phyloP scores from a whole-genome alignment of 306 rosid genomes.

The Canavalia ensiformis region DNA sequence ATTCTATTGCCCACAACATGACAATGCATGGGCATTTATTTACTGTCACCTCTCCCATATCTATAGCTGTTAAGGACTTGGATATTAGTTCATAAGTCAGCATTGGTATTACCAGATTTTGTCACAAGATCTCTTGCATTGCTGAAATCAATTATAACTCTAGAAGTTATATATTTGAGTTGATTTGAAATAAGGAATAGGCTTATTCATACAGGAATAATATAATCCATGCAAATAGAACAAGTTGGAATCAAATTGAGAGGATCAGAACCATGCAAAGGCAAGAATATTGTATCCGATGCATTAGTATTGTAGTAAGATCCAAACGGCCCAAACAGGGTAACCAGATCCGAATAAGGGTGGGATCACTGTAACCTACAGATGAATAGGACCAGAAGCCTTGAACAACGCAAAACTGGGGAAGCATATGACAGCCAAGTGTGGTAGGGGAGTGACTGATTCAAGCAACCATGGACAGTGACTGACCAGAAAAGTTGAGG shows the following conservation, averaged over 20 bases:
- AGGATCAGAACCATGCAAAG: not conserved
- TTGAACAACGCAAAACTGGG: not conserved
- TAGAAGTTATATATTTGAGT: not conserved
- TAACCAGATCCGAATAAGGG: not conserved
- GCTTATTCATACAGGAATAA: not conserved
- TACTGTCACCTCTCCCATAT: constrained; percentile 18
- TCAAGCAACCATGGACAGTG: not conserved
- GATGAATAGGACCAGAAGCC: not conserved
- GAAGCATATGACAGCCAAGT: not conserved
- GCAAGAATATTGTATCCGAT: not conserved
- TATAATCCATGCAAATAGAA: not conserved
- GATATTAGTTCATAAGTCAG: constrained; percentile 29
- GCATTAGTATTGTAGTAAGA: not conserved
- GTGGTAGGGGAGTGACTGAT: not conserved
- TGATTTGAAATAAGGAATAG: constrained; percentile 24
- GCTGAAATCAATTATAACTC: constrained; percentile 4
- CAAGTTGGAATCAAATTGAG: constrained; percentile 14
- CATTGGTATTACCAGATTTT: constrained; percentile 15
- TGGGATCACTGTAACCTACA: not conserved
- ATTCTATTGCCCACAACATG: constrained; percentile 14
- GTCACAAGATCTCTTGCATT: not conserved
- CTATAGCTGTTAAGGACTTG: constrained; percentile 20
- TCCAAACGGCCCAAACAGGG: constrained; percentile 4
- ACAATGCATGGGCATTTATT: constrained; percentile 16
- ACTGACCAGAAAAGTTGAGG: not conserved